These are phyloP conservation scores for Modicella reniformis DNA, from an alignment of 371 early-diverging fungal genomes.

Conservation along the genomic window DNA sequence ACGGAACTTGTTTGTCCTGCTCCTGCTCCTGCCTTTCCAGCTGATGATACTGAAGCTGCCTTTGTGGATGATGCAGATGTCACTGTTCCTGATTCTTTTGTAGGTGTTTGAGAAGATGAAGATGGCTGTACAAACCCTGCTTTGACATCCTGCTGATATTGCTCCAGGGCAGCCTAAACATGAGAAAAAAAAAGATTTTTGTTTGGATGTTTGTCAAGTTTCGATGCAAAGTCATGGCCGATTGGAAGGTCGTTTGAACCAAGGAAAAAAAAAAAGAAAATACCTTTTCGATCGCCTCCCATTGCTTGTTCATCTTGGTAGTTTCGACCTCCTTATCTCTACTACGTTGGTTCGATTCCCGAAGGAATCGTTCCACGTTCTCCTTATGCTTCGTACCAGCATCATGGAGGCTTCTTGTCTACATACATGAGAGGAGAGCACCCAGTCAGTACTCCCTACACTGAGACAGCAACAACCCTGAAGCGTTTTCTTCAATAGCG, in stretches of 20 bases:
- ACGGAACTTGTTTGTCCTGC: neutral
- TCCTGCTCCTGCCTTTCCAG: neutral
- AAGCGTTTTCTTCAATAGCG: too few relatives aligned
- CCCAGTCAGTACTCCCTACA: too few relatives aligned
- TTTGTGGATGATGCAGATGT: too few relatives aligned
- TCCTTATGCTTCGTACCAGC: slow-evolving; percentile 75
- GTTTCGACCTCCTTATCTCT: slow-evolving; percentile 65
- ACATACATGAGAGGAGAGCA: too few relatives aligned
- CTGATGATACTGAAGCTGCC: neutral
- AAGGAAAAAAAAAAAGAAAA: neutral
- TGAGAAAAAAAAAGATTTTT: too few relatives aligned
- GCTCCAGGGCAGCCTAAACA: slow-evolving; percentile 29
- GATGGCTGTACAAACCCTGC: slow-evolving; percentile 51
- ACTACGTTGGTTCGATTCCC: slow-evolving; percentile 70
- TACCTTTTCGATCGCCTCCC: slow-evolving; percentile 71
- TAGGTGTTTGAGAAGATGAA: slow-evolving; percentile 4
- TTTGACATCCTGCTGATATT: slow-evolving; percentile 52
- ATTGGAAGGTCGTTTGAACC: too few relatives aligned
- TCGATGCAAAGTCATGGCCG: too few relatives aligned
- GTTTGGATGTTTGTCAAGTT: too few relatives aligned
- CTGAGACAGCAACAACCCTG: too few relatives aligned
- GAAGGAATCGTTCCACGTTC: slow-evolving; percentile 72
- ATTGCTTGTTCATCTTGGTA: slow-evolving; percentile 62
- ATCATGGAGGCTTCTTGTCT: slow-evolving; percentile 78
- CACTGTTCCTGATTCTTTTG: neutral